Evolutionary conservation across 345 rosid species (phyloP), one percentile per base, ranked within the genome.

Genomic region (Pistacia integerrima): DNA sequence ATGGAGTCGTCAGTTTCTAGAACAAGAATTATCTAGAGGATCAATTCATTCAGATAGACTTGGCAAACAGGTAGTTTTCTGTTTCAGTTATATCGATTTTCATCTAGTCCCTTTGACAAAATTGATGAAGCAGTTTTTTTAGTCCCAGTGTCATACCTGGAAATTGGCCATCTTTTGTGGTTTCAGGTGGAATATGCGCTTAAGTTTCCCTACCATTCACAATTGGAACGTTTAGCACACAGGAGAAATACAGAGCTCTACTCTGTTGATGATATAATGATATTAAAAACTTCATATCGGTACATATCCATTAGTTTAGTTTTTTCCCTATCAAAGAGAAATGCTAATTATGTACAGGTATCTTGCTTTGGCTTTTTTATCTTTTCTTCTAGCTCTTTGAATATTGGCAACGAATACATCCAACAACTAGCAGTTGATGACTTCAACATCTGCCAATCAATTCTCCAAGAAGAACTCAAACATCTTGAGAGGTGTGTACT

Each of bases 171-270:
- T 30, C 62, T 72, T 77, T 74, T 60, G 63, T 74, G 10, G 62
- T 84, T 84, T 79, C 86, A 94, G 98, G 89, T 89, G 74, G 88
- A 90, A 35, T 82, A 89, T 78, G 85, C 93, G 46, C 88, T 94
- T 69, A 76, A 79, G 63, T 88, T 80, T 69, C 90, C 97, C 49
- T 72, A 73, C 58, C 80, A 85, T 20, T 86, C 88, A 76, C 87
- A 80, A 82, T 79, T 93, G 78, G 87, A 90, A 38, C 87, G 90
- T 74, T 76, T 89, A 69, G 85, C 75, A 57, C 89, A 82, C 76
- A 83, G 90, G 85, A 88, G 91, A 82, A 90, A 78, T 44, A 87
- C 93, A 72, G 81, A 81, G 76, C 88, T 82, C 36, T 86, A 67
- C 33, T 70, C 20, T 73, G 59, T 69, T 67, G 91, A 87, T 76